Evolutionary conservation across 225 moss, liverwort and hornwort species (phyloP), one percentile per base, ranked within the genome.

Genomic region (Climacium dendroides): DNA sequence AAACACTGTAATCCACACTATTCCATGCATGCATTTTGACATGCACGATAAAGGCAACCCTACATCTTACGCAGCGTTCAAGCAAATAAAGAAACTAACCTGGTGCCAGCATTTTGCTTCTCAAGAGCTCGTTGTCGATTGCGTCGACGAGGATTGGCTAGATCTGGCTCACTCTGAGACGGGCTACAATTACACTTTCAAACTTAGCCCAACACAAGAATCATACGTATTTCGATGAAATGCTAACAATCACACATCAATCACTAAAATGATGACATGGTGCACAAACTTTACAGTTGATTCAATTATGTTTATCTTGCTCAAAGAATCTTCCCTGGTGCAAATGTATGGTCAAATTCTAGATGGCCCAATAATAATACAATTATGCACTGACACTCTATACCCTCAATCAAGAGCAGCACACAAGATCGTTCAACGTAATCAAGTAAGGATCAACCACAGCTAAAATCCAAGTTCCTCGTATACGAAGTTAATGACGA

Each of bases 111-210:
- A 78, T 90, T 89, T 79, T 92, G 94, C 87, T 97, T 95, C 88
- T 96, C 96, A 43, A 91, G 87, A 84, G 89, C 95, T 92, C 92
- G 94, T 88, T 93, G 90, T 87, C 95, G 96, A 91, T 90, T 94
- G 37, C 95, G 96, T 83, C 98, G 94, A 65, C 95, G 94, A 86
- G 95, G 94, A 89, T 98, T 98, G 70, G 93, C 94, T 58, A 98
- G 92, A 88, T 98, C 98, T 82, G 98, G 96, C 87, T 98, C 98
- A 94, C 98, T 98, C 86, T 94, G 94, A 89, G 97, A 98, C 59
- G 98, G 98, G 84, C 98, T 98, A 92, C 92, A 93, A 82, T 57
- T 71, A 87, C 88, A 89, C 13, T 88, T 86, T 77, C 88, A 86
- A 86, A 81, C 29, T 77, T 72, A 90, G 90, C 39, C 66, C 41